Conservation (phyloP, 257 asterid species). For the Thymus mandschuricus region DNA sequence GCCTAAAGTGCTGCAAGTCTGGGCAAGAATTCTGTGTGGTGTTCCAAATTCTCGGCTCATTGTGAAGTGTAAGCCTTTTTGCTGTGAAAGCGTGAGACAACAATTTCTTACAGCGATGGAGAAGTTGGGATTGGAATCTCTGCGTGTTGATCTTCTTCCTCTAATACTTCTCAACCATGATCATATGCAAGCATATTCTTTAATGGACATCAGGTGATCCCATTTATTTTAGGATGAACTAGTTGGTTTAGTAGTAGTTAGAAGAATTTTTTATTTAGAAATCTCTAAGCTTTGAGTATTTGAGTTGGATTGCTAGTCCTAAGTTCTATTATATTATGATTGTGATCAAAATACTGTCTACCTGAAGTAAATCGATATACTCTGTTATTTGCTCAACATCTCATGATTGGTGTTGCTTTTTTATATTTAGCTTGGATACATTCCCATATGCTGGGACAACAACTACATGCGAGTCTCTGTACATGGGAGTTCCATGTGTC, state of each 20-base stretch:
- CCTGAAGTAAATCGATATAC: neutral
- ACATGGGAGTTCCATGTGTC: constrained; percentile 99
- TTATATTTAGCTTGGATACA: constrained; percentile 83
- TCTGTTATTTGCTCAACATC: constrained; percentile 24
- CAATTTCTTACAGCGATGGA: constrained; percentile 81
- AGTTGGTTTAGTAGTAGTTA: neutral
- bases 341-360: neutral
- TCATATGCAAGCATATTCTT: constrained; percentile 98
- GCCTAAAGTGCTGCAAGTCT: constrained; percentile 92
- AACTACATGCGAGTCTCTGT: constrained; percentile 95
- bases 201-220: constrained; percentile 94
- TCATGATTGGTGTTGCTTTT: constrained; percentile 22
- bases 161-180: constrained; percentile 97
- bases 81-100: constrained; percentile 91
- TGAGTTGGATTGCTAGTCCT: constrained; percentile 2
- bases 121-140: constrained; percentile 92
- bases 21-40: constrained; percentile 94
- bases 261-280: constrained; percentile 5
- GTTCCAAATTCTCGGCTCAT: constrained; percentile 96
- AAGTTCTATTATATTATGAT: neutral
- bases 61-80: constrained; percentile 94
- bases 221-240: constrained; percentile 29
- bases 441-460: constrained; percentile 99
- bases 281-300: constrained; percentile 1
- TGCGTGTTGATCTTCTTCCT: constrained; percentile 96